Base-by-base conservation (phyloP, 2,329 filamentous ascomycete species). In the Pseudocercospora cruenta region DNA sequence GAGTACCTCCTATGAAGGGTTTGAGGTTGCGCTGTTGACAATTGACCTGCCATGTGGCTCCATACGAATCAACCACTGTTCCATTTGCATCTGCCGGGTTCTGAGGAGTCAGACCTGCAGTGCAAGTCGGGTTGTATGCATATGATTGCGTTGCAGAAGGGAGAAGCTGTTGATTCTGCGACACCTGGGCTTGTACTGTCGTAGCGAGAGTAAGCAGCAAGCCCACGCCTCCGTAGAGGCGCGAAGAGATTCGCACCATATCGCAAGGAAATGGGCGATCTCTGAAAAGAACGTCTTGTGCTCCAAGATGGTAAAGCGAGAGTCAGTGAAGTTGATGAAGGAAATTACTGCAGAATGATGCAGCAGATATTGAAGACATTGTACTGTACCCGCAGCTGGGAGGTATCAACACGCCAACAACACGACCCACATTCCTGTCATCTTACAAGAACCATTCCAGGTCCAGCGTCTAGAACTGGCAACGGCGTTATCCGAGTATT, bases 341-440 rank as follows among this genome's bases (percentile, higher is more conserved):
- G 62, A 28, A 39, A 33, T 39, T 19, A 14, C 47, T 51, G 47
- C 51, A 31, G 51, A 31, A 10, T 31, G 24, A 39, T 22, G 45
- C 22, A 26, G 22, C 8, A 47, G 47, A 16, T 59, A 24, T 43
- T 33, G 45, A 59, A 57, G 54, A 58, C 31, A 54, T 66, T 60
- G 58, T 47, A 60, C 39, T 55, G 26, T 55, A 19, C 26, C 51
- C 21, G 51, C 14, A 31, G 51, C 12, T n/a, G 26, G 51, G 21
- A 51, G 47, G 47, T 58, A 67, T 61, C 60, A 69, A 59, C 67
- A 58, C 59, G 64, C 45, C 36, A 55, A 63, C 68, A 72, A 71
- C 71, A 72, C 67, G 62, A 57, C 53, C 31, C 68, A 66, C 72
- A 74, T 74, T 74, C 72, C 72, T 70, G 69, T 72, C 68, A 73